These are phyloP conservation scores for Allium fistulosum DNA, from an alignment of 106 monocot genomes.

Conservation along the genomic window DNA sequence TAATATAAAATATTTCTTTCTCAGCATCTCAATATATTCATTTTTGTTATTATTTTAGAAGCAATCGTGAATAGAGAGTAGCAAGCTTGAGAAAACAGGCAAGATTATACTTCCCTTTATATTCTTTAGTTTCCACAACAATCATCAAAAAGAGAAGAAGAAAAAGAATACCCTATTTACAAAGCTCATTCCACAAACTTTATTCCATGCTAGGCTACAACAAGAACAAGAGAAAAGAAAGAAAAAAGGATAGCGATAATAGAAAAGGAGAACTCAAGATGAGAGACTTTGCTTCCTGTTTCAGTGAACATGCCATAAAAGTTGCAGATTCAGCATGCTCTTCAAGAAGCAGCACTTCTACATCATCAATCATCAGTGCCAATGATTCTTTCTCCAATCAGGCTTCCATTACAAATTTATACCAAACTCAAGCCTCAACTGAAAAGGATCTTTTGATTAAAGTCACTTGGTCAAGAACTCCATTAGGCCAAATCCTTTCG, in stretches of 20 bases:
- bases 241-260: background rate
- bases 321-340: slow-evolving; percentile 25
- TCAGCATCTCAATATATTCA: no score
- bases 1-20: no score
- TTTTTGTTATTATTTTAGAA: no score
- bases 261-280: slow-evolving; percentile 6
- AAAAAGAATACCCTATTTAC: background rate
- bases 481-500: slow-evolving; percentile 32
- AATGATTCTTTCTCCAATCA: background rate
- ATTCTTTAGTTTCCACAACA: background rate
- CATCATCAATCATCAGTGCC: slow-evolving; percentile 3
- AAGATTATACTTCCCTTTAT: background rate
- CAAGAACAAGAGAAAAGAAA: background rate
- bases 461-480: slow-evolving; percentile 55
- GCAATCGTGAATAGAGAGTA: no score
- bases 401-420: slow-evolving; percentile 37
- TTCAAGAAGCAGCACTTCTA: background rate
- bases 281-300: slow-evolving; percentile 42
- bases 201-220: background rate
- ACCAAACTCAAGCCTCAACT: slow-evolving; percentile 26
- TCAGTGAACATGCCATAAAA: slow-evolving; percentile 43
- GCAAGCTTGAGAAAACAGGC: background rate
- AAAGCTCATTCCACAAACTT: background rate
- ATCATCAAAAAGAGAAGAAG: background rate
- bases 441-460: slow-evolving; percentile 38